Percentiles rank a stretch among this genome's conserved stretches.
These are phyloP conservation scores for Xylaria sp. DNA, from an alignment of 2,329 filamentous ascomycete species.

Conservation along the genomic window DNA sequence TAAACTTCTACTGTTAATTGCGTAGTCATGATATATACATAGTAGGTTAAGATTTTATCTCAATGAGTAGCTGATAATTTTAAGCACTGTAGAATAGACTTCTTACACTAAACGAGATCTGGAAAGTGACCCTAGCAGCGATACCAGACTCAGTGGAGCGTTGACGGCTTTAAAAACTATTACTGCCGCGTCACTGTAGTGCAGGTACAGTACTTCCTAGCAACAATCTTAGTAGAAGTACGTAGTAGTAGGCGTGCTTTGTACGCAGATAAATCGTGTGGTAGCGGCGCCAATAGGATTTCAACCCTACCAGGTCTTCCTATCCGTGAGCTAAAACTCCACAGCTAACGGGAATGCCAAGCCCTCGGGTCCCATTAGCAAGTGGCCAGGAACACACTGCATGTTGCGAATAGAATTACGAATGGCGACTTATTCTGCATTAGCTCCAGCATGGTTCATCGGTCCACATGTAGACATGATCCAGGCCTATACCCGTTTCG, in stretches of 20 bases:
- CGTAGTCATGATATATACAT: not conserved
- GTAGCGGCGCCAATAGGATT: slow-evolving; percentile 3
- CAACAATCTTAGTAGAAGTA: not conserved
- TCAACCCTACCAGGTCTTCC: not conserved
- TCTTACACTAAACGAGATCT: slow-evolving; percentile 5
- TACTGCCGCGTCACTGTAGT: slow-evolving; percentile 24
- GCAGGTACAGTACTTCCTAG: slow-evolving; percentile 4
- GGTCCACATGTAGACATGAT: slow-evolving; percentile 6
- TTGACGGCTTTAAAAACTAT: slow-evolving; percentile 4
- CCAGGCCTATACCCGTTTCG: not conserved
- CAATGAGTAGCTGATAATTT: not conserved
- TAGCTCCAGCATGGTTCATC: not conserved
- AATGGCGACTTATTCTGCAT: slow-evolving; percentile 2
- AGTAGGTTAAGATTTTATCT: not conserved
- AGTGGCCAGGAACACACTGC: slow-evolving; percentile 1
- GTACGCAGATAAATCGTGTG: not conserved
- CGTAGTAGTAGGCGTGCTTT: not conserved
- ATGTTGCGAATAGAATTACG: slow-evolving; percentile 8
- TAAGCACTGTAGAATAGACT: not conserved
- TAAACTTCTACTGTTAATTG: not conserved
- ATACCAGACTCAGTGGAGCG: not conserved
- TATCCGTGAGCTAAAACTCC: slow-evolving; percentile 5
- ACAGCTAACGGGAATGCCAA: slow-evolving; percentile 14
- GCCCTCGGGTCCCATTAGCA: slow-evolving; percentile 10
- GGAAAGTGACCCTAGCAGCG: not conserved